Percentiles rank a stretch among this genome's conserved stretches.
Evolutionary conservation across 2,329 filamentous ascomycete species (phyloP).

Genomic region (Aureobasidium vineae): DNA sequence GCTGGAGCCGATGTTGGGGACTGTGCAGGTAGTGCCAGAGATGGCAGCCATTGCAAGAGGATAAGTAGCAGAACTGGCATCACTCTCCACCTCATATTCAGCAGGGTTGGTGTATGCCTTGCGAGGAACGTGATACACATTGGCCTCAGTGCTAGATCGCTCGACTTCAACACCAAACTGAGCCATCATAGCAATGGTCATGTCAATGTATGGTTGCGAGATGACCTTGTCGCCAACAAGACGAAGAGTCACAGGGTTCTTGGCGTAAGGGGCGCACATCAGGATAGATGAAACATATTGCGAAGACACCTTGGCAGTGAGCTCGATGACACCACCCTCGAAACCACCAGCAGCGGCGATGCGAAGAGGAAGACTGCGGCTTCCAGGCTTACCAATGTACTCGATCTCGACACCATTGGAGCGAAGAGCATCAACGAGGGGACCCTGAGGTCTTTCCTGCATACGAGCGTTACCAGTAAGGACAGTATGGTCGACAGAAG

Average conservation of each 20-base stretch:
- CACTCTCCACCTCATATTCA: slow-evolving; percentile 91
- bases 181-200: slow-evolving; percentile 98
- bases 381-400: slow-evolving; percentile 79
- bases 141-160: slow-evolving; percentile 71
- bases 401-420: slow-evolving; percentile 83
- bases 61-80: slow-evolving; percentile 96
- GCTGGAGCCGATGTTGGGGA: slow-evolving; percentile 90
- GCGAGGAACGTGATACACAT: slow-evolving; percentile 92
- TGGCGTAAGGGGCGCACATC: slow-evolving; percentile 96
- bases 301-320: slow-evolving; percentile 95
- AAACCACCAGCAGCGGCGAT: slow-evolving; percentile 82
- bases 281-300: slow-evolving; percentile 97
- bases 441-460: slow-evolving; percentile 92
- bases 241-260: slow-evolving; percentile 83
- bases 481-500: slow-evolving; percentile 64
- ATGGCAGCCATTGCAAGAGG: slow-evolving; percentile 92
- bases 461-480: slow-evolving; percentile 93
- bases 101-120: slow-evolving; percentile 77
- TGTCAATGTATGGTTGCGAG: slow-evolving; percentile 95
- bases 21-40: slow-evolving; percentile 90
- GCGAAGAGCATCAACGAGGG: slow-evolving; percentile 84
- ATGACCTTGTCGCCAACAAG: slow-evolving; percentile 97
- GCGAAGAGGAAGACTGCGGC: slow-evolving; percentile 78
- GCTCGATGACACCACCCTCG: slow-evolving; percentile 80
- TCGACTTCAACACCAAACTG: slow-evolving; percentile 82